Evolutionary conservation across 306 rosid genomes (phyloP), one percentile per base, ranked within the genome.

Genomic region (Cucumis hystrix): DNA sequence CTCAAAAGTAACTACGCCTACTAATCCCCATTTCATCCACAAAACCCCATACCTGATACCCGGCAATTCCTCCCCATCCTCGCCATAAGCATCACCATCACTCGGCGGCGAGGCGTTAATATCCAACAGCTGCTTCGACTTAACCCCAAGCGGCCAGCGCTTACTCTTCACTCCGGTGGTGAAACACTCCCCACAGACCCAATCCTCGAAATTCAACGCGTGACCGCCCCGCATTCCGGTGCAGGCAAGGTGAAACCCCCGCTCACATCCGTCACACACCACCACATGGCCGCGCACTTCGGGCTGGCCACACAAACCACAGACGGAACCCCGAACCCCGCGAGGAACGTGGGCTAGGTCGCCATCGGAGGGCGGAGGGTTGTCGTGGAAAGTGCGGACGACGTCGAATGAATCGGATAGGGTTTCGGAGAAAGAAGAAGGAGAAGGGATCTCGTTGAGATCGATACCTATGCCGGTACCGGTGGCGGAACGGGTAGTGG

Each of bases 371-470:
- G 93, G 97, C 0, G 88, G 90, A 2, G 97, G 98, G 80, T 96
- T 87, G 21, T 92, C 98, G 69, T 92, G 96, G 70, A 83, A 92
- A 3, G 86, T 72, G 49, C 98, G 90, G 2, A 96, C 99, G 60
- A 96, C 85, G 79, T 96, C 99, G 55, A 86, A 18, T 23, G 90
- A 81, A 75, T 92, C 98, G 65, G 87, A 83, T 80, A 86, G 92
- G 90, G 92, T 84, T 87, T 95, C 99, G 4, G 84, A 23, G 51
- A 82, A 81, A 8, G 88, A 67, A 54, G 81, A 66, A 56, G 99
- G 93, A 4, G 99, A 92, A 35, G 99, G 99, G 92, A 92, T 91
- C 99, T 96, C 92, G 81, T 96, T 96, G 80, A 96, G 97, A 91
- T 96, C 99, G 89, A 96, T 89, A 41, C 87, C 85, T 18, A 96